Percentiles rank a stretch among this genome's conserved stretches.
Evolutionary conservation across 1,139 yeast species (phyloP).

Genomic region (Saccharomyces uvarum): DNA sequence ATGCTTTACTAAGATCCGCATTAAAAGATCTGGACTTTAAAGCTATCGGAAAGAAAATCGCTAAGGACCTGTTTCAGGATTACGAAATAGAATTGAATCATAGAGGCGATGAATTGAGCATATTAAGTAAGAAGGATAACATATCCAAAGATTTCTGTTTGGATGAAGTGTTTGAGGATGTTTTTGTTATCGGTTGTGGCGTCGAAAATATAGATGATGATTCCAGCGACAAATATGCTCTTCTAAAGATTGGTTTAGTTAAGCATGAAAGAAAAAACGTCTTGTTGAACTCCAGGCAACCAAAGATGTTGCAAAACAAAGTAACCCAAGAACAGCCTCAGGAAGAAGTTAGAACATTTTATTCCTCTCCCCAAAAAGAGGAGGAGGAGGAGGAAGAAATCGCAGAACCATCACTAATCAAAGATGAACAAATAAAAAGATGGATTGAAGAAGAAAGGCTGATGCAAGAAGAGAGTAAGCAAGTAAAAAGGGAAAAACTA

Average conservation of each 20-base stretch:
- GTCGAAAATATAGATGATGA: conserved; percentile 14
- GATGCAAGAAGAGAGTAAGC: background rate
- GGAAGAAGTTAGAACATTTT: background rate
- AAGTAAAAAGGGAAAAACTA: conserved; percentile 1
- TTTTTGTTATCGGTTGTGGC: conserved; percentile 19
- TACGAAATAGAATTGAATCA: conserved; percentile 25
- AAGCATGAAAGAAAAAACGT: conserved; percentile 5
- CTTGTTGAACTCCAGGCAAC: background rate
- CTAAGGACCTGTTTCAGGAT: conserved; percentile 22
- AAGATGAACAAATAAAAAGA: background rate
- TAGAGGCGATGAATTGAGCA: conserved; percentile 19
- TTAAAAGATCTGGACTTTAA: conserved; percentile 17
- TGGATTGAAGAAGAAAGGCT: conserved; percentile 4
- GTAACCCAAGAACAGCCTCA: conserved; percentile 1
- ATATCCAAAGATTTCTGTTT: conserved; percentile 19
- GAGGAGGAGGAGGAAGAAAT: background rate
- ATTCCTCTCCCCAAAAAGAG: background rate
- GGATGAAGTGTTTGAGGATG: conserved; percentile 18
- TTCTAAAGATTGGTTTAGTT: conserved; percentile 15
- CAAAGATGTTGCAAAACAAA: background rate
- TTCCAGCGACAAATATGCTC: conserved; percentile 10
- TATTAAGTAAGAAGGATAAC: conserved; percentile 18
- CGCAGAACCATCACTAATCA: background rate
- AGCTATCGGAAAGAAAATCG: conserved; percentile 18
- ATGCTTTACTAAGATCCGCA: conserved; percentile 15